These are phyloP conservation scores for Phascolomyces articulosus DNA, from an alignment of 371 early-diverging fungal genomes.

Conservation along the genomic window DNA sequence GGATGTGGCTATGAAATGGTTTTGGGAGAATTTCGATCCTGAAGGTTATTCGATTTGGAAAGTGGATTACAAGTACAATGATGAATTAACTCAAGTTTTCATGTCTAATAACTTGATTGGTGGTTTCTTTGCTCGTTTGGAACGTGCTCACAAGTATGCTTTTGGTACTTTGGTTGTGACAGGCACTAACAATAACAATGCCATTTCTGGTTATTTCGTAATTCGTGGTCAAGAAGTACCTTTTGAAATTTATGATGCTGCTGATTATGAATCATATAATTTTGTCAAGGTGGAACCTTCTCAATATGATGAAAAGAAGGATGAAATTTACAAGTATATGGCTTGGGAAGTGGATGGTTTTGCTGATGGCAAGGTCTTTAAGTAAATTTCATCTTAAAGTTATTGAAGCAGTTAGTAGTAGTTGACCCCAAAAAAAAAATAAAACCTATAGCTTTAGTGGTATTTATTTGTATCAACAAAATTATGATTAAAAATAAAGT, in stretches of 20 bases:
- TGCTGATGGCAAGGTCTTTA: constrained; percentile 48
- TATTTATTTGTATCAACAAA: too few species aligned
- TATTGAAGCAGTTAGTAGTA: too few species aligned
- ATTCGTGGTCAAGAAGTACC: constrained; percentile 91
- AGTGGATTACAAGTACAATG: constrained; percentile 90
- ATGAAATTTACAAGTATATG: constrained; percentile 50
- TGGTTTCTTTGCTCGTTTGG: constrained; percentile 93
- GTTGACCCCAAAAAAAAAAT: too few species aligned
- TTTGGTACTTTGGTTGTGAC: constrained; percentile 88
- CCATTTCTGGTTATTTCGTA: constrained; percentile 92
- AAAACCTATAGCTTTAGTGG: too few species aligned
- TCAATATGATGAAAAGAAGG: constrained; percentile 58
- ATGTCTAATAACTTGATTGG: constrained; percentile 90
- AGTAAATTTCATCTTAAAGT: too few species aligned
- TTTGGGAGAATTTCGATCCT: constrained; percentile 90
- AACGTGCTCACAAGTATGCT: constrained; percentile 93
- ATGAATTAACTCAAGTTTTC: constrained; percentile 78
- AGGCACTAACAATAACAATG: constrained; percentile 89
- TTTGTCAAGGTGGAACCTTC: constrained; percentile 82
- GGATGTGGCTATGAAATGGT: constrained; percentile 88
- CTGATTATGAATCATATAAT: constrained; percentile 87
- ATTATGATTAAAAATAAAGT: too few species aligned
- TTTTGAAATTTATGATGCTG: constrained; percentile 83
- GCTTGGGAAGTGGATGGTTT: constrained; percentile 55
- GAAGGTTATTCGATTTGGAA: constrained; percentile 88